phyloP scores from a whole-genome alignment of 2,329 filamentous ascomycete genomes.

The Ophiostoma fasciatum region DNA sequence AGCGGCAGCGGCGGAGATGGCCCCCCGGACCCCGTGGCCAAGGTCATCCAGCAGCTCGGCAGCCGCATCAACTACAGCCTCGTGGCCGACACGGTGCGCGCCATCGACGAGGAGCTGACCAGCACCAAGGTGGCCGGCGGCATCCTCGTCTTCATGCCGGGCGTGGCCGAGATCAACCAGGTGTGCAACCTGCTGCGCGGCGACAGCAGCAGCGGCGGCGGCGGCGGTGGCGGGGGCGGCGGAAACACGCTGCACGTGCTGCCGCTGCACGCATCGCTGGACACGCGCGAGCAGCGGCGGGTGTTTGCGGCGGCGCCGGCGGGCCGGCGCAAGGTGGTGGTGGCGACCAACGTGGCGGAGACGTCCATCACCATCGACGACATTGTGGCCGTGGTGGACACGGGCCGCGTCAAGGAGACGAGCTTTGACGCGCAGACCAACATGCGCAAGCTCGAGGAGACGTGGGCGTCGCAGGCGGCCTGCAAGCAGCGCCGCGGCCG shows the following conservation, averaged over 20 bases:
- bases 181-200: conserved; percentile 53
- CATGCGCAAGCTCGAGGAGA: conserved; percentile 87
- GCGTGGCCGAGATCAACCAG: conserved; percentile 79
- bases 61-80: conserved; percentile 86
- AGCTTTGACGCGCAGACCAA: conserved; percentile 85
- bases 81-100: conserved; percentile 61
- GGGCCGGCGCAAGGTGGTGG: conserved; percentile 81
- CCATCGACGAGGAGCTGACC: conserved; percentile 64
- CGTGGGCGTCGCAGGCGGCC: conserved; percentile 85
- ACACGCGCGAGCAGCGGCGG: conserved; percentile 72
- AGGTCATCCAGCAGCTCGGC: conserved; percentile 56
- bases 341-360: conserved; percentile 92
- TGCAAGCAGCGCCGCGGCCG: conserved; percentile 89
- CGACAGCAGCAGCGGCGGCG: conserved; percentile 31
- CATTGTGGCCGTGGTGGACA: conserved; percentile 90
- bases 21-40: conserved; percentile 44
- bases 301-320: conserved; percentile 66
- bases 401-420: conserved; percentile 89
- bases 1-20: too few relatives aligned
- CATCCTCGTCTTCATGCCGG: conserved; percentile 90
- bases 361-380: conserved; percentile 98
- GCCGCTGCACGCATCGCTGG: conserved; percentile 81
- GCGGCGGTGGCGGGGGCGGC: too few relatives aligned
- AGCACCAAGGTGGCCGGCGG: conserved; percentile 57
- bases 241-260: conserved; percentile 53